Conservation (phyloP, 306 rosid genomes). For the Senna siamea region DNA sequence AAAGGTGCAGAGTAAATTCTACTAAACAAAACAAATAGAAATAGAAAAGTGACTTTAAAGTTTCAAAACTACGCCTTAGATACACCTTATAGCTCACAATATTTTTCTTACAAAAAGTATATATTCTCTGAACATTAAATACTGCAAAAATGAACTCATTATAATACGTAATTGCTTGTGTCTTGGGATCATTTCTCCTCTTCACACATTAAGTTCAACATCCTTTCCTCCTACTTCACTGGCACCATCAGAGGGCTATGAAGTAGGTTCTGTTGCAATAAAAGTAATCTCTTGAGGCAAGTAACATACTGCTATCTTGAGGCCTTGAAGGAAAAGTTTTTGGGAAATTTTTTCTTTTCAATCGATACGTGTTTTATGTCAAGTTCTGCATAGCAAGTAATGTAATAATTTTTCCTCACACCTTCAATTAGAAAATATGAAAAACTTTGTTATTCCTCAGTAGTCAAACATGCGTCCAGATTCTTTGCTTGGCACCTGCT, state of each 20-base stretch:
- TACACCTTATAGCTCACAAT: no score
- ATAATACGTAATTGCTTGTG: no score
- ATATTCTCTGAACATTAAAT: no score
- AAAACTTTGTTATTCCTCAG: not conserved
- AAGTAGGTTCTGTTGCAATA: slow-evolving; percentile 80
- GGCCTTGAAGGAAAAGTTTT: slow-evolving; percentile 74
- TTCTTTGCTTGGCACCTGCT: no score
- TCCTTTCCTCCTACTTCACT: slow-evolving; percentile 87
- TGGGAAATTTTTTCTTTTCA: slow-evolving; percentile 67
- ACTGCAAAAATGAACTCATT: no score
- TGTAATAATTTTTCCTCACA: slow-evolving; percentile 75
- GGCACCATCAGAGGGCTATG: slow-evolving; percentile 65
- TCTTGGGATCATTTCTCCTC: no score
- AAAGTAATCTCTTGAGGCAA: slow-evolving; percentile 87
- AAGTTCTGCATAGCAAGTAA: slow-evolving; percentile 69
- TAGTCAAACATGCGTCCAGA: no score
- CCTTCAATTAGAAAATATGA: slow-evolving; percentile 53
- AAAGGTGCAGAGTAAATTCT: no score
- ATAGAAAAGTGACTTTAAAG: no score
- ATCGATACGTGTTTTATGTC: slow-evolving; percentile 67
- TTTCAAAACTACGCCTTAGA: no score
- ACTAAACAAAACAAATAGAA: no score
- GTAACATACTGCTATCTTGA: slow-evolving; percentile 73
- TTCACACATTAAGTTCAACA: slow-evolving; percentile 56
- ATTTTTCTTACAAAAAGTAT: no score